Evolutionary conservation across 805 yeast genomes (phyloP), one percentile per base, ranked within the genome.

Genomic region (Candida saitoana): DNA sequence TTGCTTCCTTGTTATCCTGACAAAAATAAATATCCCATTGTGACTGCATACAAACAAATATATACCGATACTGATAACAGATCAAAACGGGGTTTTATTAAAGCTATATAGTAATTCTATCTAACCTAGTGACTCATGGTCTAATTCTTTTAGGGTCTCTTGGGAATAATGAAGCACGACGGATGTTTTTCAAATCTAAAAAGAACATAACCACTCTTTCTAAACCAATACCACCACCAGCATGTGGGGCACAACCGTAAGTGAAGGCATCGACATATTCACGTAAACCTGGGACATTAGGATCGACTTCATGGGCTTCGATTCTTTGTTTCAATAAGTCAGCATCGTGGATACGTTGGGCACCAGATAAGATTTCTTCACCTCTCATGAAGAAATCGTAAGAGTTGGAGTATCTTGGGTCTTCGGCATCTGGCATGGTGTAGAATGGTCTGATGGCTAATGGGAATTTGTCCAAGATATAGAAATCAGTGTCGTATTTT

Each of bases 341-440:
- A 39, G 95, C 82, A 65, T 93, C 98, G 64, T 93, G 99, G 55
- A 93, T 80, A 79, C 99, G 96, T 74, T 93, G 99, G 44, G 99
- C 99, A 58, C 99, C 99, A n/a, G 96, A 88, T 54, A 93, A 73
- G 57, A 93, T 93, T 72, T 93, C 99, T 73, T 93, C 99, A 63
- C 99, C 99, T 74, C 99, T 85, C 99, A 93, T 93, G 79, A 93
- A 93, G 83, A 93, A 93, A 73, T 93, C 99, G 63, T 91, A 93
- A 16, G 98, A 91, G 80, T 93, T 93, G 49, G 98, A 90, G 73
- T 90, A 90, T 55, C 84, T 77, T 49, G 96, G 80, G 70, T 93
- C 90, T 58, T 80, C 84, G 15, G 98, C 77, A 64, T 89, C 96
- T 48, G 99, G 98, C 99, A 93, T 93, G 38, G 99, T 93, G 79